A percentile compares a stretch with the other conserved stretches of the same genome.
Evolutionary conservation across 495 filamentous ascomycete species (phyloP).

Genomic region (Daldinia bambusicola): DNA sequence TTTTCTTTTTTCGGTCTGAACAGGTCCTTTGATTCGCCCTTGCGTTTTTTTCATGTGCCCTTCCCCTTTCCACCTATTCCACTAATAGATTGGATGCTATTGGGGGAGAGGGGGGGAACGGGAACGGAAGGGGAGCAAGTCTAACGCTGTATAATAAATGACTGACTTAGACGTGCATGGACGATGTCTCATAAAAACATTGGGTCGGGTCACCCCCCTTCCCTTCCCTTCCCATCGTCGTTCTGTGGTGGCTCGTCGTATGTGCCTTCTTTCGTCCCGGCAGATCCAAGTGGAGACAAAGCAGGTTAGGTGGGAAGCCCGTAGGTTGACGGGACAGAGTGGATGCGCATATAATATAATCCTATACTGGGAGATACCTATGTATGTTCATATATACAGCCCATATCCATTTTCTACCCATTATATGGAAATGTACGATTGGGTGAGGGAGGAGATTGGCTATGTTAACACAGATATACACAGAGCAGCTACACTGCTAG

Average conservation of each 20-base stretch:
- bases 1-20: constrained; percentile 31
- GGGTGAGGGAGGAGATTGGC: neutral
- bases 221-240: too few species aligned
- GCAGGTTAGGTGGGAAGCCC: neutral
- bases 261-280: neutral
- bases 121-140: neutral
- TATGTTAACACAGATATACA: too few species aligned
- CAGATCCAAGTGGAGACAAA: constrained; percentile 4
- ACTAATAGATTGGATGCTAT: neutral
- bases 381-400: neutral
- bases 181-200: constrained; percentile 13
- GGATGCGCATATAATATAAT: neutral
- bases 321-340: neutral
- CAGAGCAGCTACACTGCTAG: neutral
- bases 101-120: neutral
- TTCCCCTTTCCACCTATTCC: neutral
- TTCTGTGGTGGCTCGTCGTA: too few species aligned
- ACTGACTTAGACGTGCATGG: constrained; percentile 6
- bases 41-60: neutral
- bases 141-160: neutral
- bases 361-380: neutral
- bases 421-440: neutral
- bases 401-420: neutral
- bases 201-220: constrained; percentile 1
- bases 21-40: constrained; percentile 32